Evolutionary conservation across 148 eudicot species (phyloP).

Genomic region (Polygonum aviculare): DNA sequence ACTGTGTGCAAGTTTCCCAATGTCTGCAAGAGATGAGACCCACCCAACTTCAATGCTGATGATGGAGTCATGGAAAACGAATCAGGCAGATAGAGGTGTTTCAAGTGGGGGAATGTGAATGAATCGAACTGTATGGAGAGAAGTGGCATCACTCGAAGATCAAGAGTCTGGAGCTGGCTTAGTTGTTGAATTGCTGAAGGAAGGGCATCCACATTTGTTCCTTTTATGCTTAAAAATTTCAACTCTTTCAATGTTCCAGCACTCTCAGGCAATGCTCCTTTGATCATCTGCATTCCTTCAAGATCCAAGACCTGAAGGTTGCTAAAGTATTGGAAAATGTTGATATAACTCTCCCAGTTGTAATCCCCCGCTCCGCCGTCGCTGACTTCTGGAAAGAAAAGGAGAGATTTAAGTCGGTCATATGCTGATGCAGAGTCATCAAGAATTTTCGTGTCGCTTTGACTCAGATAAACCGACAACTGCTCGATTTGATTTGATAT

Average conservation of each 20-base stretch:
- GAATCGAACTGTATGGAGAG: not conserved
- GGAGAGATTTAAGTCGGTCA: not conserved
- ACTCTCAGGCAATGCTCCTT: not conserved
- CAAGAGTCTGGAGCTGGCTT: slow-evolving; percentile 39
- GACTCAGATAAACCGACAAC: not conserved
- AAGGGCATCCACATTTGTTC: slow-evolving; percentile 11
- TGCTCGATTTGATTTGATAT: not conserved
- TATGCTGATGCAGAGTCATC: not conserved
- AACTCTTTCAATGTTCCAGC: slow-evolving; percentile 17
- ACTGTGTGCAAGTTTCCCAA: slow-evolving; percentile 19
- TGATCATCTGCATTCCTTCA: not conserved
- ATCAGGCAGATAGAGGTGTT: slow-evolving; percentile 38
- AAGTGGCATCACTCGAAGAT: slow-evolving; percentile 22
- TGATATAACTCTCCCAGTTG: not conserved
- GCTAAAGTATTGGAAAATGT: not conserved
- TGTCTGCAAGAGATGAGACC: slow-evolving; percentile 17
- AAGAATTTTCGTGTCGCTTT: not conserved
- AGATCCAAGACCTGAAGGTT: not conserved
- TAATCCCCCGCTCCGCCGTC: not conserved
- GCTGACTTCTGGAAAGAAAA: not conserved
- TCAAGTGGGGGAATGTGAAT: slow-evolving; percentile 21
- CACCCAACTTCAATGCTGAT: not conserved
- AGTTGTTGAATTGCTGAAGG: slow-evolving; percentile 27
- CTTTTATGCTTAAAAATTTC: slow-evolving; percentile 34
- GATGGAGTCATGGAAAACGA: slow-evolving; percentile 15